Conservation (phyloP, 495 filamentous ascomycete genomes). For the Hyaloscypha hepaticicola region DNA sequence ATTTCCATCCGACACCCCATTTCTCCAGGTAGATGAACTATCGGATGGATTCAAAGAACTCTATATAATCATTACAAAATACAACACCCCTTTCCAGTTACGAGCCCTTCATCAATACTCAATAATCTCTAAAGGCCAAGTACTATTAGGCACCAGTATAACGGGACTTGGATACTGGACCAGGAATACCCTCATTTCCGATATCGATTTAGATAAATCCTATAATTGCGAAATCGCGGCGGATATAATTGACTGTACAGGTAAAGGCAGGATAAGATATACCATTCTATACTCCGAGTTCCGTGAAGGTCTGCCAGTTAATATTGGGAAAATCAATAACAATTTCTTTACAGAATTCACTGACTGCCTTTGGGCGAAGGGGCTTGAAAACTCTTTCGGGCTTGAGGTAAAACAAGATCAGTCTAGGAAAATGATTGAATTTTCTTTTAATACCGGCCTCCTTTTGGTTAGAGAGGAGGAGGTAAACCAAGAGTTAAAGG, state of each 20-base stretch:
- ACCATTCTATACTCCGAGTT: conserved; percentile 21
- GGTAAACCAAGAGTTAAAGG: too few species aligned
- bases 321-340: conserved; percentile 19
- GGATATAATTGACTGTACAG: conserved; percentile 14
- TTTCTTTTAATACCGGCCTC: background rate
- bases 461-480: too few species aligned
- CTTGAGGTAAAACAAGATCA: conserved; percentile 23
- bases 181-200: conserved; percentile 6
- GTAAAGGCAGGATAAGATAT: conserved; percentile 12
- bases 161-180: conserved; percentile 12
- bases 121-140: conserved; percentile 10
- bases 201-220: conserved; percentile 20
- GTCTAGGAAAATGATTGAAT: conserved; percentile 24
- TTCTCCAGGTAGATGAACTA: conserved; percentile 11
- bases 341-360: conserved; percentile 25
- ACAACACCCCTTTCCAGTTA: conserved; percentile 16
- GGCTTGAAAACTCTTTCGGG: conserved; percentile 12
- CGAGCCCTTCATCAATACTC: conserved; percentile 11
- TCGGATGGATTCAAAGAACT: conserved; percentile 18
- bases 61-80: conserved; percentile 18
- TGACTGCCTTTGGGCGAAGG: conserved; percentile 15
- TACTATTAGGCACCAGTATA: conserved; percentile 23
- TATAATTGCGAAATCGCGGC: conserved; percentile 16
- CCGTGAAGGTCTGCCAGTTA: conserved; percentile 16
- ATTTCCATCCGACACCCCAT: conserved; percentile 10